Conservation (phyloP, 2,329 filamentous ascomycete genomes). For the Cladobotryum protrusum region DNA sequence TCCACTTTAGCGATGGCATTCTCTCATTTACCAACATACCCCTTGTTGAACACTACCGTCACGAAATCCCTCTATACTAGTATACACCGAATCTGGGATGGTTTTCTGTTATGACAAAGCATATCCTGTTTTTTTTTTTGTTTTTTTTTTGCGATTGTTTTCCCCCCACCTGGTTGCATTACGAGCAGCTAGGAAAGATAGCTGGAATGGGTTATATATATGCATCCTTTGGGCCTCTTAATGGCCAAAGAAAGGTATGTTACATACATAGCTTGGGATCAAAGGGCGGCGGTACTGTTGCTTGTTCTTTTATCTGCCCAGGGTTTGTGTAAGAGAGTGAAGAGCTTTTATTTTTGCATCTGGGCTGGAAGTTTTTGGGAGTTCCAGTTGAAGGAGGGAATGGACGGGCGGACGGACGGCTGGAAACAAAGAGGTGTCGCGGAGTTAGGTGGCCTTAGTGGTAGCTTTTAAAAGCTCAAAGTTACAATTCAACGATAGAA, state of each 20-base stretch:
- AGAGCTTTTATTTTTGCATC: conserved; percentile 13
- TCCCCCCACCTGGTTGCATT: neutral
- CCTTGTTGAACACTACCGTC: conserved; percentile 18
- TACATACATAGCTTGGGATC: conserved; percentile 2
- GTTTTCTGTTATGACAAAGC: conserved; percentile 21
- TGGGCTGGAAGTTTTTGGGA: neutral
- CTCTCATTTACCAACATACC: conserved; percentile 20
- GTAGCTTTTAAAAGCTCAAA: conserved; percentile 19
- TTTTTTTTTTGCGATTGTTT: conserved; percentile 2
- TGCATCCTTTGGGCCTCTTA: neutral
- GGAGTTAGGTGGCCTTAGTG: conserved; percentile 27
- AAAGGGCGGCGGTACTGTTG: neutral
- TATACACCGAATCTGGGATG: conserved; percentile 13
- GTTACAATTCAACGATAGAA: conserved; percentile 9
- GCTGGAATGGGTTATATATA: neutral
- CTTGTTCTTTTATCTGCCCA: neutral
- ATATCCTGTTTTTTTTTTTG: conserved; percentile 10
- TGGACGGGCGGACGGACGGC: conserved; percentile 18
- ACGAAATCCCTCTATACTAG: conserved; percentile 20
- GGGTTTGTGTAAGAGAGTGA: conserved; percentile 15
- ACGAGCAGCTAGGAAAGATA: neutral
- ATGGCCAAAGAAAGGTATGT: neutral
- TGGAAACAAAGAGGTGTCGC: conserved; percentile 19
- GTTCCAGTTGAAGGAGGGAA: neutral
- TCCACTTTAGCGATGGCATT: conserved; percentile 24